Evolutionary conservation across 192 early-diverging fungal species (phyloP).

Genomic region (Coemansia sp.): DNA sequence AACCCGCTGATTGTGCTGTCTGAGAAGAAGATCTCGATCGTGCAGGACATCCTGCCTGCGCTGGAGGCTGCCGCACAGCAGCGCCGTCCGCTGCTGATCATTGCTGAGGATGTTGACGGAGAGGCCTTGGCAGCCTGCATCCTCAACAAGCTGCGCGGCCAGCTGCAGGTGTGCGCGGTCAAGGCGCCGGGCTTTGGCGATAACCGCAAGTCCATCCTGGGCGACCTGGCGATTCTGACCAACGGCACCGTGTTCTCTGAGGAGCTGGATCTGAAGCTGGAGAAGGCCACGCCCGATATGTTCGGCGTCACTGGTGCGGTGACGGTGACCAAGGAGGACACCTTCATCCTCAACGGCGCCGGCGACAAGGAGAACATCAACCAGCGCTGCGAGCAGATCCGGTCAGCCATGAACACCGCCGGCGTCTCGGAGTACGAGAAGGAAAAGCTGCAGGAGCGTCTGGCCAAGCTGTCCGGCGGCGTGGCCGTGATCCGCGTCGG

Average conservation of each 20-base stretch:
- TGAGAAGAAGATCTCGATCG: conserved; percentile 95
- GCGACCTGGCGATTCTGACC: conserved; percentile 96
- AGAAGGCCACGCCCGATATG: conserved; percentile 88
- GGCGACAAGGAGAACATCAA: conserved; percentile 86
- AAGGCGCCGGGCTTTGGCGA: conserved; percentile 99
- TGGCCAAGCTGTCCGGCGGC: conserved; percentile 97
- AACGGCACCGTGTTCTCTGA: conserved; percentile 96
- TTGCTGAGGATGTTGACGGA: conserved; percentile 99
- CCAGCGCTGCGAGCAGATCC: conserved; percentile 97
- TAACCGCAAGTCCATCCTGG: conserved; percentile 98
- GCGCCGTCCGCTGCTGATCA: conserved; percentile 95
- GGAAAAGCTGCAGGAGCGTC: conserved; percentile 99
- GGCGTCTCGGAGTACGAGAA: conserved; percentile 95
- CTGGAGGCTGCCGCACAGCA: conserved; percentile 91
- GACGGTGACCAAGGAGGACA: conserved; percentile 99
- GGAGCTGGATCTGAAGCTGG: conserved; percentile 95
- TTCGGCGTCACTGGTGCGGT: conserved; percentile 87
- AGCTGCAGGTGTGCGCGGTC: conserved; percentile 94
- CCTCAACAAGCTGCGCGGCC: conserved; percentile 99
- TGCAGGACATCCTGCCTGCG: conserved; percentile 96
- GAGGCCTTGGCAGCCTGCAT: conserved; percentile 99
- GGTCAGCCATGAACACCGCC: conserved; percentile 77
- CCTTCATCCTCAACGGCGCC: conserved; percentile 94
- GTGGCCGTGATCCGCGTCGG: conserved; percentile 99
- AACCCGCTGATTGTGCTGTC: conserved; percentile 98